Evolutionary conservation across 495 filamentous ascomycete species (phyloP).

Genomic region (Podospora pseudocomata): DNA sequence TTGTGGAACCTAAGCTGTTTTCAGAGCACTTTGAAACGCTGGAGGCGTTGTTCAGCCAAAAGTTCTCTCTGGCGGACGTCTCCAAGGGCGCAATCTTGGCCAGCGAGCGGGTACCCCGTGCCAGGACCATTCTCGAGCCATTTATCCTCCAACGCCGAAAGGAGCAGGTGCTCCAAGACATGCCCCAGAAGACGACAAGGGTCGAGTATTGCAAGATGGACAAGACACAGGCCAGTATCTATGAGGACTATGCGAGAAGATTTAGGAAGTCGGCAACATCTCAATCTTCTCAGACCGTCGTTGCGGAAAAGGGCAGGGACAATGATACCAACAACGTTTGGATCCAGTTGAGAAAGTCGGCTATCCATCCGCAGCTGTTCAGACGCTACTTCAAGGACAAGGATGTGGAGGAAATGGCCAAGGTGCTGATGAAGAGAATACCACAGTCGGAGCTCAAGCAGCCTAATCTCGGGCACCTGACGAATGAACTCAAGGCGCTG

Average conservation of each 20-base stretch:
- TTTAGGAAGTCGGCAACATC: slow-evolving; percentile 43
- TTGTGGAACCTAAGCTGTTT: slow-evolving; percentile 86
- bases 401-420: slow-evolving; percentile 71
- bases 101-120: slow-evolving; percentile 75
- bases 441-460: slow-evolving; percentile 42
- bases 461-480: slow-evolving; percentile 60
- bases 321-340: slow-evolving; percentile 66
- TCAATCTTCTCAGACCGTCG: slow-evolving; percentile 36
- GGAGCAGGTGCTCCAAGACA: slow-evolving; percentile 82
- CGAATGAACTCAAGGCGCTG: slow-evolving; percentile 66
- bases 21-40: slow-evolving; percentile 67
- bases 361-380: slow-evolving; percentile 89
- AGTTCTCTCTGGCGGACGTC: slow-evolving; percentile 73
- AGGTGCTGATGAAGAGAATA: slow-evolving; percentile 61
- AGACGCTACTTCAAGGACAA: slow-evolving; percentile 71
- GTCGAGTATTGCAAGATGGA: slow-evolving; percentile 80
- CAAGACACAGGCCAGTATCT: slow-evolving; percentile 62
- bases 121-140: slow-evolving; percentile 87
- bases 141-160: slow-evolving; percentile 94
- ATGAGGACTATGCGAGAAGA: slow-evolving; percentile 49
- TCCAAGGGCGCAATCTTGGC: slow-evolving; percentile 75
- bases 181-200: slow-evolving; percentile 74
- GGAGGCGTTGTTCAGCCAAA: slow-evolving; percentile 80
- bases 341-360: slow-evolving; percentile 87
- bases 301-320: slow-evolving; percentile 35